Evolutionary conservation across 176 grass and related monocot species (phyloP), one percentile per base, ranked within the genome.

Genomic region (Triticum urartu): DNA sequence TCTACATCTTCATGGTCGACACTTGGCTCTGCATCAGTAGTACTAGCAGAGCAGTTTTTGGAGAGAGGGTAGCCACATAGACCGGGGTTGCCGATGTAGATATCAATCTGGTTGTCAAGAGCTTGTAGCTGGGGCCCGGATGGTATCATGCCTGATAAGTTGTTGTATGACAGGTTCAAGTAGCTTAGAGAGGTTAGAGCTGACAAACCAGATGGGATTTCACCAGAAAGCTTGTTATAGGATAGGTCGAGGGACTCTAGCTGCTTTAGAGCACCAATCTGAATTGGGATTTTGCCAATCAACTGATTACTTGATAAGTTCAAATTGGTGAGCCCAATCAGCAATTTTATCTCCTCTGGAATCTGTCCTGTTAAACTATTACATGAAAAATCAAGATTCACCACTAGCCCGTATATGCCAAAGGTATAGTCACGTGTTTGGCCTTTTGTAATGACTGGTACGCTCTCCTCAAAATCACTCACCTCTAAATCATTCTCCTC

Each of bases 341-440:
- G 42, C 25, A 28, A 17, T 5, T 4, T 0, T 28, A 75, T 75
- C 3, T 48, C 40, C 6, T 48, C 5, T 4, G 72, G 72, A 28
- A 75, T 17, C 0, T 47, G 40, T 7, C 40, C 22, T 2, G 6
- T 28, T 45, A 75, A 9, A 48, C 3, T 75, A 2, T 75, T 75
- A 17, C 39, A 75, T 26, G 72, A 75, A 6, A 75, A 1, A 48
- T 75, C 72, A 28, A 75, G 22, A 75, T 48, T 48, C 11, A 75
- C 22, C 12, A 39, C 0, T 39, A 39, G 0, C 1, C 0, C 0
- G 0, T 66, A 66, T 5, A 15, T 8, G 1, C 3, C 0, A 66
- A 3, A 65, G 25, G 1, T 15, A 33, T 65, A 65, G 0, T 67
- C 64, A 32, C 64, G 64, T 18, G 64, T 67, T 67, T 67, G 28